Evolutionary conservation across 23 red algal genomes (phyloP).

Genomic region (Cyanidioschyzon merolae): DNA sequence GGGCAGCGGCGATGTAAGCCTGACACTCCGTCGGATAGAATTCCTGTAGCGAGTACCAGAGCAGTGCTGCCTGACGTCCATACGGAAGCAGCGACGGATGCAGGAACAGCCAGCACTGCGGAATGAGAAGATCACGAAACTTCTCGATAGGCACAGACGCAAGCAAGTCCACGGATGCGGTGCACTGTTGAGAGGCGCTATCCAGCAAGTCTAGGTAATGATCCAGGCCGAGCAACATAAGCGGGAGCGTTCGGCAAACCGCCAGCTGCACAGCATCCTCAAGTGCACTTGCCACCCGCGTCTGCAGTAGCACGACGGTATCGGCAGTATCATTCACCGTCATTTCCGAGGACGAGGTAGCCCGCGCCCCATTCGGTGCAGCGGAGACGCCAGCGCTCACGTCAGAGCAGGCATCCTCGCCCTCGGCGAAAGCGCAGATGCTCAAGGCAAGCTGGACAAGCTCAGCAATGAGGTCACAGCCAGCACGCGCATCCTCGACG

Average conservation of each 20-base stretch:
- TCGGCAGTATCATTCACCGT: too few relatives aligned
- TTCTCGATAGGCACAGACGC: neutral
- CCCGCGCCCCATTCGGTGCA: too few relatives aligned
- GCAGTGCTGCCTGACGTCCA: neutral
- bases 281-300: neutral
- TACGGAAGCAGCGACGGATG: neutral
- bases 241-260: neutral
- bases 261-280: neutral
- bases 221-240: neutral
- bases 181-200: neutral
- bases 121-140: neutral
- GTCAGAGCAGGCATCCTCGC: too few relatives aligned
- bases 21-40: slow-evolving; percentile 3
- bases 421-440: neutral
- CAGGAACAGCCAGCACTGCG: neutral
- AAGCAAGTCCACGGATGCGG: neutral
- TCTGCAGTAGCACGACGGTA: too few relatives aligned
- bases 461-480: neutral
- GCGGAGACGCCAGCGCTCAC: too few relatives aligned
- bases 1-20: neutral
- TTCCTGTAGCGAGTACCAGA: slow-evolving; percentile 16
- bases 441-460: neutral
- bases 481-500: neutral
- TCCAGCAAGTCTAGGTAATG: slow-evolving; percentile 11
- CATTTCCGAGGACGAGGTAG: too few relatives aligned